Percentiles rank a stretch among this genome's conserved stretches.
phyloP scores from a whole-genome alignment of 2,329 filamentous ascomycete genomes.

The Tolypocladium ovalisporum region DNA sequence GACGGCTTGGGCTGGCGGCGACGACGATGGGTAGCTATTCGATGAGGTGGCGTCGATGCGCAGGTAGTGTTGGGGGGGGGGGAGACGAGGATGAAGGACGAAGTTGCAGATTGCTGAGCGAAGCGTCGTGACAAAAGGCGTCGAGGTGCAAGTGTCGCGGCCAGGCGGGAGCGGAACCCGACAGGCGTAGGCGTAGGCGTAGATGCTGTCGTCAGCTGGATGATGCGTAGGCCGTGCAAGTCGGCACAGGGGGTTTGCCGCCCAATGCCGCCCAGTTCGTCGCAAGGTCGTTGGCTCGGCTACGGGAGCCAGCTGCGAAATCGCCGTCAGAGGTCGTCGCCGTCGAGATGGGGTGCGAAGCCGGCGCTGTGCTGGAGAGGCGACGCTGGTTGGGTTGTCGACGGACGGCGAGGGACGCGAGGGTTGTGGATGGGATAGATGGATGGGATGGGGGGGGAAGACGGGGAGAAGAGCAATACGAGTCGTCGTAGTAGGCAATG shows the following conservation, averaged over 20 bases:
- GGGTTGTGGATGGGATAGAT: constrained; percentile 4
- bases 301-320: background rate
- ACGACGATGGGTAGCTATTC: background rate
- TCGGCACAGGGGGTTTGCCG: constrained; percentile 3
- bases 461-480: background rate
- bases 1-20: background rate
- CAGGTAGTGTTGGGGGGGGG: background rate
- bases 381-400: background rate
- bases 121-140: background rate
- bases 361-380: background rate
- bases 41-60: background rate
- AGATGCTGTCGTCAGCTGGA: constrained; percentile 7
- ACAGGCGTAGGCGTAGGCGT: constrained; percentile 1
- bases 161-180: background rate
- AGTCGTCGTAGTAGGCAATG: background rate
- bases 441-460: background rate
- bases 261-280: background rate
- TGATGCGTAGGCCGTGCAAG: constrained; percentile 2
- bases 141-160: background rate
- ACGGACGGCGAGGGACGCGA: background rate
- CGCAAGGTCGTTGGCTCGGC: background rate
- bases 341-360: background rate
- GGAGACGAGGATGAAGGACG: background rate
- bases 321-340: background rate
- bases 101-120: background rate